Conservation (phyloP, 179 eudicot genomes). For the Patellifolia procumbens region DNA sequence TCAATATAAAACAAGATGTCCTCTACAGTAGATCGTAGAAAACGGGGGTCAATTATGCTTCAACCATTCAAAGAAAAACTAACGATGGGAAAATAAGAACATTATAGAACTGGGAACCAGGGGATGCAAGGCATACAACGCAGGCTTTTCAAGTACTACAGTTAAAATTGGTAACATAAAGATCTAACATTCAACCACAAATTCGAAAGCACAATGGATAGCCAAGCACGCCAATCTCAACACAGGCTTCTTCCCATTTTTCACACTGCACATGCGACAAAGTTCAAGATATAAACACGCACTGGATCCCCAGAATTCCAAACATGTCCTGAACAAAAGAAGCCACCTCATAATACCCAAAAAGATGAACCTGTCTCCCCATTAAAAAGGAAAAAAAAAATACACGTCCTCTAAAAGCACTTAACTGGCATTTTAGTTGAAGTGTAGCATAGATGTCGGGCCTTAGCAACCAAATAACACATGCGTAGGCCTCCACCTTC, state of each 20-base stretch:
- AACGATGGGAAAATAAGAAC: too few relatives aligned
- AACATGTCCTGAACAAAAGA: not conserved
- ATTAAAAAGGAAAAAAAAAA: too few relatives aligned
- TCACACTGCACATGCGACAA: not conserved
- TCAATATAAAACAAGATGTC: too few relatives aligned
- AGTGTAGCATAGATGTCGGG: not conserved
- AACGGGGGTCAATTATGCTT: too few relatives aligned
- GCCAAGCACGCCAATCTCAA: not conserved
- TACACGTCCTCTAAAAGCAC: not conserved
- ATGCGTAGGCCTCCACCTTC: not conserved
- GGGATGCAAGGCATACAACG: too few relatives aligned
- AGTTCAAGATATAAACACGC: constrained; percentile 8
- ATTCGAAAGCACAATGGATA: too few relatives aligned
- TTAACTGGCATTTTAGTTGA: not conserved
- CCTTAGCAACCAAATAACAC: not conserved
- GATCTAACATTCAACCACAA: not conserved
- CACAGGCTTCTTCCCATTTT: not conserved
- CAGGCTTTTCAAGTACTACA: too few relatives aligned
- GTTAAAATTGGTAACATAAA: too few relatives aligned
- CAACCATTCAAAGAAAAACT: too few relatives aligned
- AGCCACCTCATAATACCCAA: not conserved
- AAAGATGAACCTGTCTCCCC: not conserved
- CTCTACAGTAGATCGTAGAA: too few relatives aligned
- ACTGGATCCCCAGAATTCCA: not conserved
- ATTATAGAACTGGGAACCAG: too few relatives aligned